Base-by-base conservation (phyloP, 2,329 filamentous ascomycete genomes). In the Xylariaceae sp. region DNA sequence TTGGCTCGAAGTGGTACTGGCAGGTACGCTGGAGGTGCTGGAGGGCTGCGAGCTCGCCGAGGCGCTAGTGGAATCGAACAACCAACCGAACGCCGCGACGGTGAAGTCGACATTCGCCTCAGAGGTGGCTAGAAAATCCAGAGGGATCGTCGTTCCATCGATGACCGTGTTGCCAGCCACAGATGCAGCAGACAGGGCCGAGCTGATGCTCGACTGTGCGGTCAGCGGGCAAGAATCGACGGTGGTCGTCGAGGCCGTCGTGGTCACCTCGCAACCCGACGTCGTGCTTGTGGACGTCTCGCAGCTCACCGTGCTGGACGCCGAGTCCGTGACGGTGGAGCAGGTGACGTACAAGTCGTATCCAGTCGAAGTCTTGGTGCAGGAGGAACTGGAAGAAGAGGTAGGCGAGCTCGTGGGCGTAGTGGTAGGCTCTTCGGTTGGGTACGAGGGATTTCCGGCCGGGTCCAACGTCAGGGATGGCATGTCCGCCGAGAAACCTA, bases 391-490 rank as follows among this genome's bases (percentile, higher is more conserved):
- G 16, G 25, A 10, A 14, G 25, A 27, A 29, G 26, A 10, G 16
- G 30, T 32, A 12, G 30, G 19, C 3, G 8, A 13, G 13, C 10
- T 14, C n/a, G 30, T 32, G 6, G 30, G 29, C 12, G 14, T n/a
- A 8, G 12, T 13, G 3, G 11, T 23, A 14, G 30, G 30, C 3
- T 5, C 19, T 16, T 22, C 19, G 13, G 30, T 23, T 4, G 30
- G 30, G 12, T 23, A 32, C 12, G 3, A 14, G 6, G 30, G 30
- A 12, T 32, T 21, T 8, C 30, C 30, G 7, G 22, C 30, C 4
- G 30, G 19, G 13, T 23, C 30, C 19, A 32, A 32, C 6, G 30
- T n/a, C n/a, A n/a, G n/a, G n/a, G n/a, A n/a, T n/a, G n/a, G n/a
- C n/a, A n/a, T n/a, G n/a, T n/a, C n/a, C n/a, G n/a, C n/a, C n/a